Percentiles rank a stretch among this genome's conserved stretches.
phyloP scores from a whole-genome alignment of 106 monocot species.

The Chionographis japonica region DNA sequence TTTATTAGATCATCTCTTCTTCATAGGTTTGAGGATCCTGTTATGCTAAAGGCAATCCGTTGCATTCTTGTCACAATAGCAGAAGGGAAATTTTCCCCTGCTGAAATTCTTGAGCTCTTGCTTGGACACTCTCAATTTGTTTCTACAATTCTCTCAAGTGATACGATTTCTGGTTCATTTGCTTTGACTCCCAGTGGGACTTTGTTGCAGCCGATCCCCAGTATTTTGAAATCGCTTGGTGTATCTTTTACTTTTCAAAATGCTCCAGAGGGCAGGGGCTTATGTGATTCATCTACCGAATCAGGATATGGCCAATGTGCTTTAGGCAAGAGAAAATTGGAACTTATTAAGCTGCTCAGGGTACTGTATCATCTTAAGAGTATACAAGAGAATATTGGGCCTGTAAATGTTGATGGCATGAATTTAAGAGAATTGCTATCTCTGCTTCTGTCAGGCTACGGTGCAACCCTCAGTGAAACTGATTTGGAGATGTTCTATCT shows the following conservation, averaged over 20 bases:
- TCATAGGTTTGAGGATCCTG: constrained; percentile 79
- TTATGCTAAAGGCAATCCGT: constrained; percentile 59
- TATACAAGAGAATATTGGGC: constrained; percentile 10
- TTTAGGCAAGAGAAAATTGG: constrained; percentile 45
- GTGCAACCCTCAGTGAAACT: constrained; percentile 61
- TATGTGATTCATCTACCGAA: constrained; percentile 2
- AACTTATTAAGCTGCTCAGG: constrained; percentile 80
- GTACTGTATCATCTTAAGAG: constrained; percentile 48
- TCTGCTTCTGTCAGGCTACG: constrained; percentile 75
- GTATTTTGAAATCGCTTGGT: constrained; percentile 62
- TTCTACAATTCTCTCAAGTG: constrained; percentile 24
- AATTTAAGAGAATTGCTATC: constrained; percentile 65
- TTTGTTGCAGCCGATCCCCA: constrained; percentile 64
- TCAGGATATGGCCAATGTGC: neutral
- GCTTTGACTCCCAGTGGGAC: constrained; percentile 23
- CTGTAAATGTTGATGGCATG: constrained; percentile 10
- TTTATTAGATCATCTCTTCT: constrained; percentile 74
- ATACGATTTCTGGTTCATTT: constrained; percentile 23
- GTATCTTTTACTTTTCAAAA: constrained; percentile 2
- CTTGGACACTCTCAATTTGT: constrained; percentile 80
- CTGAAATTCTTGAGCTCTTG: constrained; percentile 60
- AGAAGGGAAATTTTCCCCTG: constrained; percentile 32
- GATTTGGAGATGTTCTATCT: constrained; percentile 71
- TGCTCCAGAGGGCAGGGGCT: neutral
- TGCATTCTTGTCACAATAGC: constrained; percentile 52